Conservation (phyloP, 306 rosid genomes). For the Benincasa hispida region DNA sequence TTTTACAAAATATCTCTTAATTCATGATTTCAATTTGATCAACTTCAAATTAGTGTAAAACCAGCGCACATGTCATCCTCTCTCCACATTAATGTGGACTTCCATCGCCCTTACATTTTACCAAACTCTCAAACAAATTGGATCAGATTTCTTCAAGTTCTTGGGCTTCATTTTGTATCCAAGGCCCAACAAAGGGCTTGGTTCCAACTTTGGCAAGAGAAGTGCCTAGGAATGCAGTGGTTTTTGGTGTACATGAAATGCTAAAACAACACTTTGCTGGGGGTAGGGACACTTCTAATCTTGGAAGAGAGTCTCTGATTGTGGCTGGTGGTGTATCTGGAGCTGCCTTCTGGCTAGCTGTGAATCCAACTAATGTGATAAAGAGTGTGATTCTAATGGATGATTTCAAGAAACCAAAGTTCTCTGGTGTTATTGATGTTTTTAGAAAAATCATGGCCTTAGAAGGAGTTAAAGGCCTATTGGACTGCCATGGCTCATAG, state of each 20-base stretch:
- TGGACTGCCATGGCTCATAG: conserved; percentile 84
- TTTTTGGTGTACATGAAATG: conserved; percentile 80
- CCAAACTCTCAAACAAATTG: no score
- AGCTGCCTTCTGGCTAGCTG: conserved; percentile 52
- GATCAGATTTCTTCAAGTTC: no score
- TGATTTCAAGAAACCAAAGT: conserved; percentile 75
- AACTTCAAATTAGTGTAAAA: no score
- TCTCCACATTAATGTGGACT: no score
- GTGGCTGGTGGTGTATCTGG: conserved; percentile 84
- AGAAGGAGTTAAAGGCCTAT: conserved; percentile 74
- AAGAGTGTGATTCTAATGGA: conserved; percentile 89
- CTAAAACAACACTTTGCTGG: conserved; percentile 64
- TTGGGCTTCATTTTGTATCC: no score
- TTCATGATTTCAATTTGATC: no score
- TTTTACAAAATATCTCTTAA: no score
- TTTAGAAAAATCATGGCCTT: conserved; percentile 55
- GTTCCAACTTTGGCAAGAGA: conserved; percentile 90
- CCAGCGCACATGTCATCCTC: no score
- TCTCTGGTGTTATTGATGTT: conserved; percentile 64
- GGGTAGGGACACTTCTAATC: conserved; percentile 54
- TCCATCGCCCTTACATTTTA: no score
- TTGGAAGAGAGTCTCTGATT: conserved; percentile 70
- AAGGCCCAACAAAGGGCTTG: conserved; percentile 81
- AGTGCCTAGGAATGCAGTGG: conserved; percentile 77
- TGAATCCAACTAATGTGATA: conserved; percentile 84